These are phyloP conservation scores for Leccinum olivaceopallidum DNA, from an alignment of 768 basidiomycete species.

Conservation along the genomic window DNA sequence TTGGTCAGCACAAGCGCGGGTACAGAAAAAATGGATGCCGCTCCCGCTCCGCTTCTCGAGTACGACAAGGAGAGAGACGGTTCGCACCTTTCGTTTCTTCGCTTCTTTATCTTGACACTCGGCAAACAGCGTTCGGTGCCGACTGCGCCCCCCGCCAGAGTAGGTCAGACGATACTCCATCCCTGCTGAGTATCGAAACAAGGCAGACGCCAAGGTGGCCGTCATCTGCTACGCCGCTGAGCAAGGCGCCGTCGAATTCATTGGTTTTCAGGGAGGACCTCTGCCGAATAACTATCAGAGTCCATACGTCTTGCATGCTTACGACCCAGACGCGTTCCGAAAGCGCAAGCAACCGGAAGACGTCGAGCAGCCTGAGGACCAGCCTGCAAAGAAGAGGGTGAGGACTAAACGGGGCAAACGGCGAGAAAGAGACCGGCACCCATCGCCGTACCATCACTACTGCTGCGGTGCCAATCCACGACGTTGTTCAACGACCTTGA, in stretches of 20 bases:
- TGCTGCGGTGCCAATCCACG: neutral
- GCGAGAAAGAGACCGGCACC: slow-evolving; percentile 4
- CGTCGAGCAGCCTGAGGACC: slow-evolving; percentile 7
- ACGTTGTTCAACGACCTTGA: no score
- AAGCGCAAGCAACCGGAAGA: slow-evolving; percentile 41
- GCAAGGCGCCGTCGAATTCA: slow-evolving; percentile 57
- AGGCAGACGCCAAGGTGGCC: slow-evolving; percentile 62
- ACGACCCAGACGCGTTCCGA: slow-evolving; percentile 27
- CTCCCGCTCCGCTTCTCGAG: slow-evolving; percentile 41
- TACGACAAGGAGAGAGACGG: slow-evolving; percentile 52
- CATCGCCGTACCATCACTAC: neutral
- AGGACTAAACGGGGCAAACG: slow-evolving; percentile 33
- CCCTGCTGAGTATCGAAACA: slow-evolving; percentile 51
- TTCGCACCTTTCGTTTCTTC: slow-evolving; percentile 26
- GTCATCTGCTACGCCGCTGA: slow-evolving; percentile 53
- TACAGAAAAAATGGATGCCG: slow-evolving; percentile 32
- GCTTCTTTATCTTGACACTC: neutral
- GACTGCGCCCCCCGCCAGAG: slow-evolving; percentile 28
- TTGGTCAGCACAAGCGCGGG: slow-evolving; percentile 13
- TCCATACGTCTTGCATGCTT: slow-evolving; percentile 33
- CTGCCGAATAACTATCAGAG: slow-evolving; percentile 44
- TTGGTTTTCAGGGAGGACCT: slow-evolving; percentile 50
- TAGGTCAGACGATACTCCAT: slow-evolving; percentile 48
- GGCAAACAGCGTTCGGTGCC: slow-evolving; percentile 55
- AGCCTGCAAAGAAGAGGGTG: slow-evolving; percentile 24